Conservation (phyloP, 2,329 filamentous ascomycete species). For the Arachnopeziza araneosa region DNA sequence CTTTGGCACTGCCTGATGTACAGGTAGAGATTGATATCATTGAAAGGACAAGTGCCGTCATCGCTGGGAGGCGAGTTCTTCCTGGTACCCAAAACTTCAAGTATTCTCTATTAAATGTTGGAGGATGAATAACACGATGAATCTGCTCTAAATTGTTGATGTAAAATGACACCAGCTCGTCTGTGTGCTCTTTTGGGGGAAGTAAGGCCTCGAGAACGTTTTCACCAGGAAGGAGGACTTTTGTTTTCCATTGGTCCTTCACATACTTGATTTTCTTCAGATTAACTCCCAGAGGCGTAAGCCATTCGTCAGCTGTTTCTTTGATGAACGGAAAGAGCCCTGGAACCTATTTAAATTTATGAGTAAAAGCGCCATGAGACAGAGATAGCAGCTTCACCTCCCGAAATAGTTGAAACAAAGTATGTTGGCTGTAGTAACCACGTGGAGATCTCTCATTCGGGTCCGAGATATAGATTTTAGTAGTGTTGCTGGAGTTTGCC, state of each 20-base stretch:
- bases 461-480: constrained; percentile 9
- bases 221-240: neutral
- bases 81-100: constrained; percentile 2
- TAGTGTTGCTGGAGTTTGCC: neutral
- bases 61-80: constrained; percentile 3
- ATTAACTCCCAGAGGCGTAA: constrained; percentile 6
- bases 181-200: constrained; percentile 6
- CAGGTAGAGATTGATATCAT: constrained; percentile 53
- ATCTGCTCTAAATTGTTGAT: constrained; percentile 6
- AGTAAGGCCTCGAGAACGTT: neutral
- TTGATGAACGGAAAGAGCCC: constrained; percentile 10
- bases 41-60: constrained; percentile 24
- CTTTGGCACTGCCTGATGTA: constrained; percentile 43
- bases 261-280: constrained; percentile 4
- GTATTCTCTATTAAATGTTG: constrained; percentile 10
- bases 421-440: constrained; percentile 10
- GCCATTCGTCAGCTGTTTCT: constrained; percentile 9
- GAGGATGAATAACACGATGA: constrained; percentile 9
- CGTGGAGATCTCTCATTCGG: constrained; percentile 13
- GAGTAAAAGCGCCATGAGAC: neutral
- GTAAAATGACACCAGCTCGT: constrained; percentile 5
- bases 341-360: constrained; percentile 4
- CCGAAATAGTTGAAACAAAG: constrained; percentile 6
- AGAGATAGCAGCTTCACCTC: constrained; percentile 3
- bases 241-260: neutral